phyloP scores from a whole-genome alignment of 176 grass and related monocot species.

The Oryza nivara region DNA sequence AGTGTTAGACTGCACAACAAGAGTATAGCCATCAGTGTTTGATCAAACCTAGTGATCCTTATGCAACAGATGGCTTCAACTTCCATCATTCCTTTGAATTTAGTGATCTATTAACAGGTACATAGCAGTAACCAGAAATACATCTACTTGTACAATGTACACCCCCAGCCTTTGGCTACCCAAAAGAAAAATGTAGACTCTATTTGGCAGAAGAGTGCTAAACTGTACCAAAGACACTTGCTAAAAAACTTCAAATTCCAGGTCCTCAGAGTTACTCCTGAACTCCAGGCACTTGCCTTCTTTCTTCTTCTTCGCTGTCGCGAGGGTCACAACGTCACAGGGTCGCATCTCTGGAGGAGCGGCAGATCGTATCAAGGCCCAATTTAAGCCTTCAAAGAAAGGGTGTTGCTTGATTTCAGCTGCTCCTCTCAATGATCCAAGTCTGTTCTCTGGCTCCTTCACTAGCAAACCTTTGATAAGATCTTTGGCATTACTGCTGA shows the following conservation, averaged over 20 bases:
- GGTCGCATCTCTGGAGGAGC: constrained; percentile 67
- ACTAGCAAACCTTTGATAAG: constrained; percentile 68
- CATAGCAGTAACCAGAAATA: constrained; percentile 40
- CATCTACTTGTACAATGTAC: constrained; percentile 69
- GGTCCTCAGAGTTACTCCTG: constrained; percentile 49
- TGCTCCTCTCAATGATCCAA: constrained; percentile 64
- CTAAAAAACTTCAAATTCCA: constrained; percentile 80
- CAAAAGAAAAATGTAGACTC: constrained; percentile 39
- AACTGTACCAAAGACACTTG: constrained; percentile 34
- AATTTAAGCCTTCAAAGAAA: constrained; percentile 76
- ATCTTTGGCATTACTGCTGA: constrained; percentile 62
- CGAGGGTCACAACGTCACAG: constrained; percentile 48
- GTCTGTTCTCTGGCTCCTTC: constrained; percentile 72
- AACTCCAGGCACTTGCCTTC: constrained; percentile 75
- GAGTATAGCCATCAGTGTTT: neutral
- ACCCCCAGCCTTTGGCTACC: constrained; percentile 50
- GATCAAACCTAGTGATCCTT: constrained; percentile 4
- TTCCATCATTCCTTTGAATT: constrained; percentile 46
- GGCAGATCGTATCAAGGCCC: constrained; percentile 64
- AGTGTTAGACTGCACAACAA: neutral
- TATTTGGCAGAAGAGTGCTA: constrained; percentile 31
- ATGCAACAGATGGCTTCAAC: constrained; percentile 40
- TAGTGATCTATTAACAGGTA: constrained; percentile 52
- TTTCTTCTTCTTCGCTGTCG: constrained; percentile 57
- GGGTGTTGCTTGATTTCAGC: constrained; percentile 83